Conservation (phyloP, 352 stramenopile species). For the Phytophthora melonis region DNA sequence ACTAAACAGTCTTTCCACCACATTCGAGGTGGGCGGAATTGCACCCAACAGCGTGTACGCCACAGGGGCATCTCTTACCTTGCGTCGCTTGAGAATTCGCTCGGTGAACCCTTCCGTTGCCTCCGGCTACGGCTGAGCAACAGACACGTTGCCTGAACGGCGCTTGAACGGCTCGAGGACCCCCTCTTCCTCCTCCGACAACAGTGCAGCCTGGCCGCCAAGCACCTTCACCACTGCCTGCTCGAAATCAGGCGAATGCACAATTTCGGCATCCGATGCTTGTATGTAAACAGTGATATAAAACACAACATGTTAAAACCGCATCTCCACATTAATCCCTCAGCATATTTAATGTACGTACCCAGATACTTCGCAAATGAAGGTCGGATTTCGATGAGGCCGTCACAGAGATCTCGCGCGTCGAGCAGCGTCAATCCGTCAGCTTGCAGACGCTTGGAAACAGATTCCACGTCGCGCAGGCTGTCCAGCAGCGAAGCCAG, state of each 20-base stretch:
- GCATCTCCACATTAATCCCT: too few species aligned
- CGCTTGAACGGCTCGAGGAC: conserved; percentile 1
- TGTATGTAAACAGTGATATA: too few species aligned
- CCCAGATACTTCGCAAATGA: conserved; percentile 14
- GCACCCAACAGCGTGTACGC: conserved; percentile 2
- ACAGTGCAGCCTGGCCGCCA: background rate
- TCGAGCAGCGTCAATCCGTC: too few species aligned
- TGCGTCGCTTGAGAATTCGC: conserved; percentile 3
- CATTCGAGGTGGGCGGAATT: conserved; percentile 6
- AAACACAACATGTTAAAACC: too few species aligned
- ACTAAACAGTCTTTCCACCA: conserved; percentile 14
- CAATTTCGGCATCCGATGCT: too few species aligned
- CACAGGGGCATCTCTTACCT: background rate
- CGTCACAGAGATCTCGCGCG: background rate
- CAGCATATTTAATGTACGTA: background rate
- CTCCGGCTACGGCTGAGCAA: background rate
- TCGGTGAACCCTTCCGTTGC: conserved; percentile 1
- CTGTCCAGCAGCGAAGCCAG: too few species aligned
- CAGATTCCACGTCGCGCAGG: too few species aligned
- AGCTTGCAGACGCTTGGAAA: too few species aligned
- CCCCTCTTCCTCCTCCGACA: too few species aligned
- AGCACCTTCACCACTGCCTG: conserved; percentile 16
- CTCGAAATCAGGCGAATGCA: background rate
- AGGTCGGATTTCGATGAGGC: background rate
- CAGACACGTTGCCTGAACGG: background rate